Conservation (phyloP, 768 basidiomycete genomes). For the Tephrocybe rancida region DNA sequence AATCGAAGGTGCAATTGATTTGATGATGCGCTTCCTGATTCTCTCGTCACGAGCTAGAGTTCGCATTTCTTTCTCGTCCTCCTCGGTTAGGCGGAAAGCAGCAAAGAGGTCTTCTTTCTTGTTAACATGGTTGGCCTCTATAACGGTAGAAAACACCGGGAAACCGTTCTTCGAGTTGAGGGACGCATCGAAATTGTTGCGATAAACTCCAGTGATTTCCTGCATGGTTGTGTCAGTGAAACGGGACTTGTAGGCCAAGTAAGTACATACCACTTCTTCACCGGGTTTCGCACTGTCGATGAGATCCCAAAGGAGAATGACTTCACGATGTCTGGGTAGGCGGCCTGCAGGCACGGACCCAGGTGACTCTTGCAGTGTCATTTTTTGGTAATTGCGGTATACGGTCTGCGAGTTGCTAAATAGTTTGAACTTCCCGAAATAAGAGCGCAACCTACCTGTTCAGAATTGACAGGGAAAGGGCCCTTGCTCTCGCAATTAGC, state of each 20-base stretch:
- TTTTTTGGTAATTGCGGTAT: slow-evolving; percentile 98
- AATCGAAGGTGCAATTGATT: slow-evolving; percentile 98
- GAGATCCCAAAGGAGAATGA: slow-evolving; percentile 95
- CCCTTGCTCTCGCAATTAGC: slow-evolving; percentile 93
- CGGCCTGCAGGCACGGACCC: slow-evolving; percentile 98
- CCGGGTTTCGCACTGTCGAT: slow-evolving; percentile 99
- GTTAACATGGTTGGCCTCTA: slow-evolving; percentile 98
- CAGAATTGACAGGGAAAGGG: slow-evolving; percentile 95
- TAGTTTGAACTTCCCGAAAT: not conserved
- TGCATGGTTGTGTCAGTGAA: slow-evolving; percentile 31
- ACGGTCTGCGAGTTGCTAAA: slow-evolving; percentile 64
- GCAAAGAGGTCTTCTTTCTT: slow-evolving; percentile 99
- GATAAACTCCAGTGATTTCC: slow-evolving; percentile 98
- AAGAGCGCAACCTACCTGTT: slow-evolving; percentile 62
- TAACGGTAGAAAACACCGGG: slow-evolving; percentile 97
- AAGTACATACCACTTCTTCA: slow-evolving; percentile 83
- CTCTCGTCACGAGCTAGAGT: slow-evolving; percentile 87
- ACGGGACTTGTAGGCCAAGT: not conserved
- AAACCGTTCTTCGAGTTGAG: slow-evolving; percentile 99
- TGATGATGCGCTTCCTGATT: slow-evolving; percentile 96
- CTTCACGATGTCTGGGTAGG: slow-evolving; percentile 94
- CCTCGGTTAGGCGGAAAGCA: slow-evolving; percentile 96
- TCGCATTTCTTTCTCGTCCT: slow-evolving; percentile 93
- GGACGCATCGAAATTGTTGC: slow-evolving; percentile 98
- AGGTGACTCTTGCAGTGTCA: slow-evolving; percentile 98